Evolutionary conservation across 768 basidiomycete genomes (phyloP).

Genomic region (Russula compacta): DNA sequence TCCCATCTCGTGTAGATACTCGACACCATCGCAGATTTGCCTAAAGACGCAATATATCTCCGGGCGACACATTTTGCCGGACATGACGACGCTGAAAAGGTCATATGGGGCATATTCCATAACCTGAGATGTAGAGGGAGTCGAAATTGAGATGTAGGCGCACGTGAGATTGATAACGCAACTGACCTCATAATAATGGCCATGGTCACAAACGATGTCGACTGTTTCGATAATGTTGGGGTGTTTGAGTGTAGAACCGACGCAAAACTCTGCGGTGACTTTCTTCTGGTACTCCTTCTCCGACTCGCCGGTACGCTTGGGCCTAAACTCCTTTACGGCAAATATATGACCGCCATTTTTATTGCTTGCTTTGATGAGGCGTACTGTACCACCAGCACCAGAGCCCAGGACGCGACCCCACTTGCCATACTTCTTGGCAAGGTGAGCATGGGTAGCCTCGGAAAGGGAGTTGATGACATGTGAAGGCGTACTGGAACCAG

Average conservation of each 20-base stretch:
- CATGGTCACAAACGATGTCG: conserved; percentile 95
- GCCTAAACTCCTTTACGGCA: conserved; percentile 96
- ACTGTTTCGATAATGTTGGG: conserved; percentile 96
- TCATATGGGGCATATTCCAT: conserved; percentile 99
- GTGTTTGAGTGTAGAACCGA: conserved; percentile 90
- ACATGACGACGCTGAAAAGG: conserved; percentile 99
- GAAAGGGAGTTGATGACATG: conserved; percentile 54
- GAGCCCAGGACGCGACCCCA: conserved; percentile 94
- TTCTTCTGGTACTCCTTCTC: conserved; percentile 99
- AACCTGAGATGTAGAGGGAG: conserved; percentile 43
- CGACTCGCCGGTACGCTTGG: conserved; percentile 77
- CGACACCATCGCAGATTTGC: conserved; percentile 96
- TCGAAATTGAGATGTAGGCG: conserved; percentile 5
- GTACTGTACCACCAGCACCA: conserved; percentile 97
- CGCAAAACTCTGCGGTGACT: conserved; percentile 98
- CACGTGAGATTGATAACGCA: neutral
- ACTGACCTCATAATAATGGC: conserved; percentile 95
- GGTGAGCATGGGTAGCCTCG: conserved; percentile 79
- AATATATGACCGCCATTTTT: conserved; percentile 82
- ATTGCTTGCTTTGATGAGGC: conserved; percentile 78
- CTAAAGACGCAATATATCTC: conserved; percentile 99
- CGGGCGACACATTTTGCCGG: conserved; percentile 94
- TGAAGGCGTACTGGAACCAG: conserved; percentile 12
- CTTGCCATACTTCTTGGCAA: conserved; percentile 99
- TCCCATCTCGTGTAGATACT: conserved; percentile 95